Evolutionary conservation across 2,329 filamentous ascomycete genomes (phyloP).

Genomic region (Incumbomyces delicatus): DNA sequence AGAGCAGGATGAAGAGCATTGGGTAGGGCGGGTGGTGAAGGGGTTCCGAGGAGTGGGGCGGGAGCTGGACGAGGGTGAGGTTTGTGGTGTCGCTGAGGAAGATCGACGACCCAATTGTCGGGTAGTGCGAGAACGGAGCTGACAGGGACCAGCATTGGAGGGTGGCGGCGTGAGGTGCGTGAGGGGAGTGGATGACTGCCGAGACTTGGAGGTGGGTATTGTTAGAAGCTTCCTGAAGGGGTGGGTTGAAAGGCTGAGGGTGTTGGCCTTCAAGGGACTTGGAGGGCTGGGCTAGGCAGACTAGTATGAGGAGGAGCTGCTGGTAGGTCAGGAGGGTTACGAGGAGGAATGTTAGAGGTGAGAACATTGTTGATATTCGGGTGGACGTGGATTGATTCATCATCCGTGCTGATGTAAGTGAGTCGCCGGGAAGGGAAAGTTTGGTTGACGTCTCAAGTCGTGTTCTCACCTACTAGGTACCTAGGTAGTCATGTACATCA

Average conservation of each 20-base stretch:
- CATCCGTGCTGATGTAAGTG: too few relatives aligned
- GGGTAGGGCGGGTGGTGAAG: slow-evolving; percentile 12
- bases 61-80: slow-evolving; percentile 12
- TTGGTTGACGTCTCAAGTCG: too few relatives aligned
- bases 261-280: neutral
- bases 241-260: neutral
- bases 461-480: too few relatives aligned
- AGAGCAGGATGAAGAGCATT: slow-evolving; percentile 11
- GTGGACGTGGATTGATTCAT: too few relatives aligned
- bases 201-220: slow-evolving; percentile 7
- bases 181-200: slow-evolving; percentile 9
- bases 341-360: neutral
- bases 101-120: slow-evolving; percentile 10
- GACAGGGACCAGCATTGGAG: slow-evolving; percentile 13
- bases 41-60: slow-evolving; percentile 10
- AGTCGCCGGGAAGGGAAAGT: too few relatives aligned
- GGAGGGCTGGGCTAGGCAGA: too few relatives aligned
- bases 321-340: neutral
- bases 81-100: slow-evolving; percentile 10
- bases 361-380: too few relatives aligned
- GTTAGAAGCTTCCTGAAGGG: neutral
- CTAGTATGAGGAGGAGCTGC: too few relatives aligned
- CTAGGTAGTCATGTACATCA: too few relatives aligned
- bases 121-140: slow-evolving; percentile 10
- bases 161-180: slow-evolving; percentile 7